Conservation (phyloP, 257 asterid species). For the Osmanthus fragrans region DNA sequence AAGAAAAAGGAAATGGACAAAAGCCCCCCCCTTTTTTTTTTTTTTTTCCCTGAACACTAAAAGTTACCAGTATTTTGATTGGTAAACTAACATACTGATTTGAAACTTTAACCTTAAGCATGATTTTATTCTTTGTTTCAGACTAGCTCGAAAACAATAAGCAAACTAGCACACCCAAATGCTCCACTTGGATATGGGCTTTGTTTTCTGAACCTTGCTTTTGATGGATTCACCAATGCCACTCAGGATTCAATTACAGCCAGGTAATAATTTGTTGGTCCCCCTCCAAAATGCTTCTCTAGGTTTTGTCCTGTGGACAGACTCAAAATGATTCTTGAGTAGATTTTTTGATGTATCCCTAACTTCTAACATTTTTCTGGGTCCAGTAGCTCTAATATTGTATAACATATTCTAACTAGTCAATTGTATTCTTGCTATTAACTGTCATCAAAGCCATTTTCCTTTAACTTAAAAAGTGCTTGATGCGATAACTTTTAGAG, state of each 20-base stretch:
- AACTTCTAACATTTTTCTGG: neutral
- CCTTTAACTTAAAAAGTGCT: neutral
- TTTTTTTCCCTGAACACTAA: neutral
- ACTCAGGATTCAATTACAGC: constrained; percentile 91
- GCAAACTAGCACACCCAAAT: constrained; percentile 91
- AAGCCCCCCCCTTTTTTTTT: too few species aligned
- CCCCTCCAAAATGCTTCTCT: neutral
- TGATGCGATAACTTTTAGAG: neutral
- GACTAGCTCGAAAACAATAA: constrained; percentile 93
- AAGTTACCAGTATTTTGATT: neutral
- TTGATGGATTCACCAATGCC: constrained; percentile 99
- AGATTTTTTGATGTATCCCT: neutral
- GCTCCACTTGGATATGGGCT: constrained; percentile 94
- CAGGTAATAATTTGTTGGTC: constrained; percentile 42
- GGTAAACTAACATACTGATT: neutral
- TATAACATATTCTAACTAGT: neutral
- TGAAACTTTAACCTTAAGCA: constrained; percentile 19
- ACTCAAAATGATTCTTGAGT: neutral
- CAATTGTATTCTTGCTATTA: neutral
- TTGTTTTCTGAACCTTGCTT: constrained; percentile 89
- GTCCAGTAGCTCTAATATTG: neutral
- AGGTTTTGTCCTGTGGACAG: neutral
- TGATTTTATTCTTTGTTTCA: constrained; percentile 30
- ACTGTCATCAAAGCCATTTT: neutral
- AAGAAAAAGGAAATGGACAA: neutral